Percentiles rank a stretch among this genome's conserved stretches.
Evolutionary conservation across 371 early-diverging fungal genomes (phyloP).

Genomic region (Apophysomyces elegans): DNA sequence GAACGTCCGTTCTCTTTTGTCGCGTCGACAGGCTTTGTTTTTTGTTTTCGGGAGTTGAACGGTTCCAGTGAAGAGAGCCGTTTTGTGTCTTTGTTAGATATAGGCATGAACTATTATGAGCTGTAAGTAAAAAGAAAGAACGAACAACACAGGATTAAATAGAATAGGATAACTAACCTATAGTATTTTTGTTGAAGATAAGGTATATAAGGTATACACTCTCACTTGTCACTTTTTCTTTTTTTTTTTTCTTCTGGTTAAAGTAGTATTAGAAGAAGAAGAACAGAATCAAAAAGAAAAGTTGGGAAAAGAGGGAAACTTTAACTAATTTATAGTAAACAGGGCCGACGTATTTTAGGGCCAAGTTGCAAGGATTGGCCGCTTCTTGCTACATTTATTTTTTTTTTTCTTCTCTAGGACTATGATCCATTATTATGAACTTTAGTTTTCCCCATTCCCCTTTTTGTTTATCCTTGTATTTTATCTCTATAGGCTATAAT

Average conservation of each 20-base stretch:
- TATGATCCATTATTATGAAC: too few relatives aligned
- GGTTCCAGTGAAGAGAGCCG: constrained; percentile 1
- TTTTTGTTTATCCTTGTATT: background rate
- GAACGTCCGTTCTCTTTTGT: background rate
- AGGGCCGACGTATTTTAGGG: background rate
- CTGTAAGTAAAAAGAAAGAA: background rate
- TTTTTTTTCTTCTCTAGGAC: background rate
- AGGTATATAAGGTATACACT: too few relatives aligned
- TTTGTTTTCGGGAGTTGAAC: background rate
- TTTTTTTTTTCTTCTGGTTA: too few relatives aligned
- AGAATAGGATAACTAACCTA: too few relatives aligned
- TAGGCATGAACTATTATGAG: background rate
- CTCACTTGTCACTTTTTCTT: too few relatives aligned
- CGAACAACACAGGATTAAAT: too few relatives aligned
- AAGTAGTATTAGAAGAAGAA: background rate
- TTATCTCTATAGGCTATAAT: background rate
- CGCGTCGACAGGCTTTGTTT: background rate
- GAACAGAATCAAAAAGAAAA: constrained; percentile 6
- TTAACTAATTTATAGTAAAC: background rate
- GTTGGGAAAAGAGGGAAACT: background rate
- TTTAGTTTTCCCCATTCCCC: background rate
- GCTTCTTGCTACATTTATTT: background rate
- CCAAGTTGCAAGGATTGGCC: background rate
- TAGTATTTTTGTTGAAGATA: too few relatives aligned
- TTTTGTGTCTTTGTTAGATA: background rate